Conservation (phyloP, 768 basidiomycete species). For the Lactarius sp. region DNA sequence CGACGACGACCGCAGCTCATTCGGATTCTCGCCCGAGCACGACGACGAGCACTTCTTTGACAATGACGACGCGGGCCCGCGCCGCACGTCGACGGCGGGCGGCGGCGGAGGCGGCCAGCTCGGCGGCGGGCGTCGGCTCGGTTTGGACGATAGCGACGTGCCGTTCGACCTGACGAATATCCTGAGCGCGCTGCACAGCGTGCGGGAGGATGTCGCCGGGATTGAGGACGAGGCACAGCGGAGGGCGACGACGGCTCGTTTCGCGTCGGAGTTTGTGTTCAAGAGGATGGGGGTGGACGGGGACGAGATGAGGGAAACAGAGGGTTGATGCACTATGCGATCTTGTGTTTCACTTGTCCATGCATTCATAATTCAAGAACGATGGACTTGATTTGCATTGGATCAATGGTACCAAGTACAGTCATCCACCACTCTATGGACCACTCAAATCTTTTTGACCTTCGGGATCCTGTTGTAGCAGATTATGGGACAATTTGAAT, state of each 20-base stretch:
- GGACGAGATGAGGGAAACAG: slow-evolving; percentile 3
- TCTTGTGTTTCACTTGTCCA: background rate
- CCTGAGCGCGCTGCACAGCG: slow-evolving; percentile 11
- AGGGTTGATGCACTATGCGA: background rate
- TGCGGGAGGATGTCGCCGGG: slow-evolving; percentile 22
- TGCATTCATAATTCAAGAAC: background rate
- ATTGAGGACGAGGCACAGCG: slow-evolving; percentile 23
- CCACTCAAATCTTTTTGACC: too few species aligned
- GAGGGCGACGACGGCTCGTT: slow-evolving; percentile 19
- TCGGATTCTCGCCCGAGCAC: slow-evolving; percentile 4
- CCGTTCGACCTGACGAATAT: slow-evolving; percentile 22
- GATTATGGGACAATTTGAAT: too few species aligned
- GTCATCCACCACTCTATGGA: too few species aligned
- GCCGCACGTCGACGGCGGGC: background rate
- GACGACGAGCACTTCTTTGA: background rate
- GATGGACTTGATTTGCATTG: background rate
- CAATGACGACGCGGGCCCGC: background rate
- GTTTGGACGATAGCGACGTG: slow-evolving; percentile 1
- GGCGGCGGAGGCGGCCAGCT: background rate
- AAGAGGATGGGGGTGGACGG: slow-evolving; percentile 17
- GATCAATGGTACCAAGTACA: background rate
- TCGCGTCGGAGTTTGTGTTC: slow-evolving; percentile 25
- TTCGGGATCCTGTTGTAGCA: too few species aligned
- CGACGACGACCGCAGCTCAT: slow-evolving; percentile 14
- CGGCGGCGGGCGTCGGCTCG: background rate